Evolutionary conservation across 2,329 filamentous ascomycete genomes (phyloP).

Genomic region (Aspergillus sp.): DNA sequence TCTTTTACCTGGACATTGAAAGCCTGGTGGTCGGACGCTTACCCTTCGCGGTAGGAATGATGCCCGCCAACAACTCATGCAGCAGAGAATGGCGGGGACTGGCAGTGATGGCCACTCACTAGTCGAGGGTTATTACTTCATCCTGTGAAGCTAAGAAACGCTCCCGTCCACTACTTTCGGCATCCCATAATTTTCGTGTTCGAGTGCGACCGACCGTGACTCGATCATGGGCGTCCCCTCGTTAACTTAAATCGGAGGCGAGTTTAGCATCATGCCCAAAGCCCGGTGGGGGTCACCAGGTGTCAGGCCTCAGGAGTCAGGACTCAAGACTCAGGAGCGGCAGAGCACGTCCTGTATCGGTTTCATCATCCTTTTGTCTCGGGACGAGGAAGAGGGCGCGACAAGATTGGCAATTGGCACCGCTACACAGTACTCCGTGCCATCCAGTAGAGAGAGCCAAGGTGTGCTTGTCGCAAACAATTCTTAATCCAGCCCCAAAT

Average conservation of each 20-base stretch:
- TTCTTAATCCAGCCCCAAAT: neutral
- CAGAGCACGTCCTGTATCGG: conserved; percentile 1
- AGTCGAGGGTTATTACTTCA: neutral
- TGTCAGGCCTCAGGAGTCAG: conserved; percentile 6
- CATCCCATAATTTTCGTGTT: conserved; percentile 5
- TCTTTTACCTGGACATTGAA: neutral
- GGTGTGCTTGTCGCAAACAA: conserved; percentile 1
- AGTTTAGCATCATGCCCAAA: conserved; percentile 15
- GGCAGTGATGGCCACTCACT: neutral
- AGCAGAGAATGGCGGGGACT: neutral
- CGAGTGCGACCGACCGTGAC: conserved; percentile 12
- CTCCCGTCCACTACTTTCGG: neutral
- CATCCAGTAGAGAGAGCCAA: conserved; percentile 12
- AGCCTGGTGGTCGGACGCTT: neutral
- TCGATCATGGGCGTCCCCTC: conserved; percentile 14
- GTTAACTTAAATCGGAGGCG: conserved; percentile 6
- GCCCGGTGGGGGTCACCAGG: conserved; percentile 17
- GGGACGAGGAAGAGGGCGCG: neutral
- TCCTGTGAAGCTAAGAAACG: neutral
- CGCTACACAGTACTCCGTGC: neutral
- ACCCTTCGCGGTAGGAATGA: neutral
- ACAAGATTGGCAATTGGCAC: neutral
- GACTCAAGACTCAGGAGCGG: neutral
- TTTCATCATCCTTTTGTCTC: neutral
- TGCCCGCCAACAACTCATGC: neutral